Evolutionary conservation across 768 basidiomycete species (phyloP).

Genomic region (Kwoniella heveanensis): DNA sequence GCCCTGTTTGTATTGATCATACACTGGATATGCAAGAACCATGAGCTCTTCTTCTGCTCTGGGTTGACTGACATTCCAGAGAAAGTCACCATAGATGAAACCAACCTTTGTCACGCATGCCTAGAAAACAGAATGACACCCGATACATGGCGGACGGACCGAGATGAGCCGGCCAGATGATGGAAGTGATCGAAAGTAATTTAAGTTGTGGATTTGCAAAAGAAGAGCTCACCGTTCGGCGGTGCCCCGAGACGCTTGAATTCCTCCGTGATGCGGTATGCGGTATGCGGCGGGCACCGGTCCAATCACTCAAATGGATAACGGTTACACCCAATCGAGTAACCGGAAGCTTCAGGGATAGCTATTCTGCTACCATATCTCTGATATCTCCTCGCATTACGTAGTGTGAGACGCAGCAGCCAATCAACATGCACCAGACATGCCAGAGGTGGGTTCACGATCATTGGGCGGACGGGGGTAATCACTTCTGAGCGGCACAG

Average conservation of each 20-base stretch:
- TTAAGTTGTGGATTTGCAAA: not conserved
- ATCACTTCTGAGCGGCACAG: not conserved
- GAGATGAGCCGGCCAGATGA: not conserved
- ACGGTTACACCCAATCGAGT: constrained; percentile 1
- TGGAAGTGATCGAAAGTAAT: not conserved
- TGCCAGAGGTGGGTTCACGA: not conserved
- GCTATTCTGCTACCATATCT: too few species aligned
- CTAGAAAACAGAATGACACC: too few species aligned
- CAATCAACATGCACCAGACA: not conserved
- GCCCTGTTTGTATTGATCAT: too few species aligned
- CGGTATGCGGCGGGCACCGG: too few species aligned
- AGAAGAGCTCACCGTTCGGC: not conserved
- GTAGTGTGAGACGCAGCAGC: not conserved
- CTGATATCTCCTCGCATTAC: not conserved
- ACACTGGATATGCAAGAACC: too few species aligned
- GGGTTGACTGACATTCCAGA: too few species aligned
- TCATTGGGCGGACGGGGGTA: too few species aligned
- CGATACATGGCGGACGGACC: too few species aligned
- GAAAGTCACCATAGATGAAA: too few species aligned
- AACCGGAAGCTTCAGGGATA: not conserved
- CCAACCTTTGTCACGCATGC: too few species aligned
- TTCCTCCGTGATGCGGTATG: not conserved
- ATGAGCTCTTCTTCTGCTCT: too few species aligned
- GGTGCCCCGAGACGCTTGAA: constrained; percentile 2
- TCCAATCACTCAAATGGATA: too few species aligned